Base-by-base conservation (phyloP, 2,329 filamentous ascomycete species). In the Pleurostoma richardsiae region DNA sequence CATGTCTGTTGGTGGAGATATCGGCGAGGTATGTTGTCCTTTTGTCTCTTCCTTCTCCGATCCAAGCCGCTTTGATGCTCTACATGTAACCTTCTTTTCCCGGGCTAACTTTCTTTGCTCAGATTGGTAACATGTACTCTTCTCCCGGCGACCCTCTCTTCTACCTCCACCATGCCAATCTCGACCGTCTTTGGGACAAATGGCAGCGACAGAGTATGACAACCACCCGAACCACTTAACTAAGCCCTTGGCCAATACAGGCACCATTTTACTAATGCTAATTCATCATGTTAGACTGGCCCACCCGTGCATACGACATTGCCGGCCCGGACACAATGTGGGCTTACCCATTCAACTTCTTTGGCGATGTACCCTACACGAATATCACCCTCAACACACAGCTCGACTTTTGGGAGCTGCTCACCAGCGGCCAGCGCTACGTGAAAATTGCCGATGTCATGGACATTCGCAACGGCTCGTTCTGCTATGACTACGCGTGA, bases 291-390 rank as follows among this genome's bases (percentile, higher is more conserved):
- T 26, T 29, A 52, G 55, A 59, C 43, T 66, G 60, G 59, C 10
- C 45, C 11, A 51, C 44, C 3, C 56, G 64, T 8, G 56, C 55
- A n/a, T 42, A 27, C 6, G 62, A 63, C 38, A 61, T 65, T 38
- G 54, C 53, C 41, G 62, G 64, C 0, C 63, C 63, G 4, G 62
- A 65, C 47, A 59, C 55, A 4, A 55, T 58, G 49, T 64, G 50
- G 40, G 63, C 59, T 4, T 65, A 62, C 39, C 60, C 62, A 2
- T 65, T 58, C 45, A 52, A 63, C 49, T 65, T 56, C 51, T 61
- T 61, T 39, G 59, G 61, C 30, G 54, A 59, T 6, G 49, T 56
- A 7, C 49, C 58, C 4, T 65, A 66, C 45, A 53, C 54, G 42
- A 65, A 66, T 47, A 50, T 66, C 47, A 66, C 63, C 3, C 51